Evolutionary conservation across 495 filamentous ascomycete genomes (phyloP), one percentile per base, ranked within the genome.

Genomic region (Cercophora samala): DNA sequence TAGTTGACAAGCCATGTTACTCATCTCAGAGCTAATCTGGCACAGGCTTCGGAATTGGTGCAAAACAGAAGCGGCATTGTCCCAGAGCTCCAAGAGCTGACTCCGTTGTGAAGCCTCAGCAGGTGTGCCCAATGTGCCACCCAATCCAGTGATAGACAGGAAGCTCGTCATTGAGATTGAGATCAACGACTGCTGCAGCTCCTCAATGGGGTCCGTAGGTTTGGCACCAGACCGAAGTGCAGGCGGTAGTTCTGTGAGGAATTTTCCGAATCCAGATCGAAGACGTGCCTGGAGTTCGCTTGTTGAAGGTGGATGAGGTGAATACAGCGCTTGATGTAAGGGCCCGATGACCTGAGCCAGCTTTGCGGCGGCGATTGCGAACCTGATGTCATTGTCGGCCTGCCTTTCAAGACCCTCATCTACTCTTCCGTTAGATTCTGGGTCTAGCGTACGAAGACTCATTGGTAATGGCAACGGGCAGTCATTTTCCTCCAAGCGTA

Each of bases 31-130:
- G 1, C 23, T 5, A 26, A 15, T 26, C n/a, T 65, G 23, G 61
- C 59, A 69, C 18, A 73, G 62, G 0, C 32, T 63, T 17, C 69
- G 64, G 19, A 73, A 73, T 25, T 73, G 67, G 26, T 72, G 64
- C n/a, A 72, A 23, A 37, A 70, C 61, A 2, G 64, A 66, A 15
- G 54, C 67, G 3, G 62, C 62, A 17, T 64, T 53, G 24, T 73
- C 72, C 69, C 69, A 73, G 0, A 69, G 59, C 21, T 72, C 72
- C 51, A 66, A 60, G 4, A 73, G 63, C 11, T 63, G 46, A 26
- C 59, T 62, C 4, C 67, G 58, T 2, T 73, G 64, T 4, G 62
- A 55, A 1, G 26, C 6, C 8, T 54, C 37, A 21, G 64, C 5
- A 0, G 46, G 21, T 2, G 62, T 61, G 5, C 58, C 26, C 1